Evolutionary conservation across 805 yeast genomes (phyloP).

Genomic region (Debaryomyces prosopidis): DNA sequence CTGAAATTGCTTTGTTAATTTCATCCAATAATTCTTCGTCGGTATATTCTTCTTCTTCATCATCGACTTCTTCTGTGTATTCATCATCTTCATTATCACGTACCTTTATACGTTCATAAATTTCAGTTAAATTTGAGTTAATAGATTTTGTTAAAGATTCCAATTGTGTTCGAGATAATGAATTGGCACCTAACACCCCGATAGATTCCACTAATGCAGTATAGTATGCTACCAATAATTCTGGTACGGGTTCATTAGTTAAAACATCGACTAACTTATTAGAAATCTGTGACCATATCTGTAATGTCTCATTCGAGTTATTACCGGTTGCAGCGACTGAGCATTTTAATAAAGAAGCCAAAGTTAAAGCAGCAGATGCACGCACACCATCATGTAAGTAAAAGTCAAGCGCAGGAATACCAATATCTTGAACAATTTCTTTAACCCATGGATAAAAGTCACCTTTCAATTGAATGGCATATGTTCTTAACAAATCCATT

Average conservation of each 20-base stretch:
- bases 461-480: conserved; percentile 81
- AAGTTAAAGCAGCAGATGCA: conserved; percentile 81
- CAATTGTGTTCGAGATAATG: conserved; percentile 58
- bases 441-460: conserved; percentile 81
- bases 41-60: conserved; percentile 80
- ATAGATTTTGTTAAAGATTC: conserved; percentile 58
- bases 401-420: conserved; percentile 86
- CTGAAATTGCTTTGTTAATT: conserved; percentile 70
- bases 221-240: conserved; percentile 76
- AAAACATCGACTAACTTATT: conserved; percentile 67
- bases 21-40: conserved; percentile 92
- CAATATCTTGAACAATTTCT: conserved; percentile 74
- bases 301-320: conserved; percentile 59
- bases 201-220: conserved; percentile 67
- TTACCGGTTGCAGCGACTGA: conserved; percentile 57
- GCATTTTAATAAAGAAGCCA: conserved; percentile 73
- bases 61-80: conserved; percentile 82
- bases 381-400: conserved; percentile 94
- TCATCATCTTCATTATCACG: conserved; percentile 82
- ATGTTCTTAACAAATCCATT: conserved; percentile 80
- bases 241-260: conserved; percentile 79
- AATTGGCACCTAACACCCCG: conserved; percentile 63
- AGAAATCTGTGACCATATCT: conserved; percentile 71
- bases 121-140: conserved; percentile 60
- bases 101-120: conserved; percentile 65